Percentiles rank a stretch among this genome's conserved stretches.
Conservation (phyloP, 2,329 filamentous ascomycete species). For the Aspergillus novoparasiticus region DNA sequence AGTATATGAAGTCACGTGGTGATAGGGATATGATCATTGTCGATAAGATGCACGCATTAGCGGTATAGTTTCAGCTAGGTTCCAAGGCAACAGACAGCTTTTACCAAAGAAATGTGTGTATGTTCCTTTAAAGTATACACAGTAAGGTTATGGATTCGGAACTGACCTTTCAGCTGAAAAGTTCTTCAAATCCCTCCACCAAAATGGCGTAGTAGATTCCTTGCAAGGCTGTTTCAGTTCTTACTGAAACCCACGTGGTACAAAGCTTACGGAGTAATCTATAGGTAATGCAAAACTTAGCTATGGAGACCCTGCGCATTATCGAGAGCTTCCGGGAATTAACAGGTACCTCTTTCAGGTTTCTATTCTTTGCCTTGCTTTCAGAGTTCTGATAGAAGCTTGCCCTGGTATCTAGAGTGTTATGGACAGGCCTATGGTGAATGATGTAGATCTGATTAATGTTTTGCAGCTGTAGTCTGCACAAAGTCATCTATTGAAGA, state of each 20-base stretch:
- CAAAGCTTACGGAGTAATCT: not conserved
- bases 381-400: not conserved
- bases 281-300: no score
- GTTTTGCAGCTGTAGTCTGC: not conserved
- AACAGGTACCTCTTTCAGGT: not conserved
- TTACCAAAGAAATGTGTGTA: no score
- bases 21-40: not conserved
- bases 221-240: not conserved
- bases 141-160: no score
- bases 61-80: not conserved
- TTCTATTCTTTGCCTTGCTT: not conserved
- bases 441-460: not conserved
- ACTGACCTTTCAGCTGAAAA: no score
- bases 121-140: no score
- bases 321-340: not conserved
- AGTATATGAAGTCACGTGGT: conserved; percentile 4
- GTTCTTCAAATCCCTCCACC: no score
- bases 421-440: not conserved
- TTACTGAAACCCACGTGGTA: not conserved
- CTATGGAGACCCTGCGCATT: not conserved
- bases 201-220: no score
- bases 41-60: not conserved
- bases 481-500: not conserved
- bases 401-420: not conserved
- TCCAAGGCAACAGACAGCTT: no score